Base-by-base conservation (phyloP, 495 filamentous ascomycete species). In the Thozetella sp. region DNA sequence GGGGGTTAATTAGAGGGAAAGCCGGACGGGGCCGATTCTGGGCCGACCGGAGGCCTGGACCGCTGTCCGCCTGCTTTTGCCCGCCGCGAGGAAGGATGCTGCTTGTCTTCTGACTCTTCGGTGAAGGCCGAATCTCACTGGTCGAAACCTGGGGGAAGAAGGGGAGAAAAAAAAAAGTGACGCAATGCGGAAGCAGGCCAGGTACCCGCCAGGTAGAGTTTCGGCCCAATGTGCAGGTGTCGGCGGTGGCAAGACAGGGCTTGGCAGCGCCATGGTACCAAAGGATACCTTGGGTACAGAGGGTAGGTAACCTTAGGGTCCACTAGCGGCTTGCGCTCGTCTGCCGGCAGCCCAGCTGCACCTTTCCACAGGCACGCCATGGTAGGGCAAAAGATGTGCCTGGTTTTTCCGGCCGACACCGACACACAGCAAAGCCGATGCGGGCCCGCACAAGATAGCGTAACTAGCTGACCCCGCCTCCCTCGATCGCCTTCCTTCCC, bases 51-150 rank as follows among this genome's bases (percentile, higher is more conserved):
- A 20, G 43, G 43, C 9, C 6, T 3, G 43, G 20, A n/a, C 9
- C 43, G 9, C n/a, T 9, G 43, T 3, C 43, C n/a, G 11, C 9
- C n/a, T 20, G n/a, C n/a, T 20, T n/a, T 48, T 9, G 9, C 3
- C 43, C 30, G 9, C 30, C 17, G 30, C 30, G 17, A 37, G 9
- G 6, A 17, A 17, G 6, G 30, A 17, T 37, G 17, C 17, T 6
- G 30, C n/a, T n/a, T n/a, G n/a, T 48, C 43, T 48, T 20, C 43
- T 48, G 43, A 48, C 43, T 48, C 43, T 20, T 48, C 43, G 43
- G 43, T 48, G 9, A 48, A 48, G 30, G 43, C 43, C 43, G 43
- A 48, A 37, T 37, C 15, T 48, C 43, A 48, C 15, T 37, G 30
- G 43, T 15, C 11, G 43, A n/a, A 37, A 37, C 30, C 43, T 10